These are phyloP conservation scores for Fusarium goolgardi DNA, from an alignment of 2,329 filamentous ascomycete species.

Conservation along the genomic window DNA sequence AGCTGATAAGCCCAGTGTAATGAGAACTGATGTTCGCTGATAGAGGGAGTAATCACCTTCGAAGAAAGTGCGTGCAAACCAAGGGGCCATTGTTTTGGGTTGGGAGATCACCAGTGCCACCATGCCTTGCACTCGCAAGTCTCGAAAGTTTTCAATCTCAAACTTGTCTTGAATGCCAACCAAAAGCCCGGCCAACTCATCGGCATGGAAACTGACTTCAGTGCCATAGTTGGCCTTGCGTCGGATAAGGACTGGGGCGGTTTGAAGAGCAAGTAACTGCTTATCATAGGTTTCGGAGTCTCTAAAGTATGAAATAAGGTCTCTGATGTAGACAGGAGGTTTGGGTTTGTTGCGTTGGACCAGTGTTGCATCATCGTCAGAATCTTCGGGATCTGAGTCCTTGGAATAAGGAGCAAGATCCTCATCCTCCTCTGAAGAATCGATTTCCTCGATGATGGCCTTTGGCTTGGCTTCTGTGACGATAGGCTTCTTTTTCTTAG, in stretches of 20 bases:
- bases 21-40: constrained; percentile 84
- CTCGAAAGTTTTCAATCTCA: constrained; percentile 81
- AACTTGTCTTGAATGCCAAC: constrained; percentile 87
- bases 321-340: constrained; percentile 90
- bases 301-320: constrained; percentile 81
- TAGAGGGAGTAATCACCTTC: constrained; percentile 90
- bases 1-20: constrained; percentile 82
- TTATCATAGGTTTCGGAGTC: constrained; percentile 87
- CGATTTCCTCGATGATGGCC: constrained; percentile 74
- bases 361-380: constrained; percentile 90
- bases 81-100: constrained; percentile 81
- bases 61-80: constrained; percentile 88
- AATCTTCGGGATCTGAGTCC: constrained; percentile 89
- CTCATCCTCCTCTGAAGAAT: constrained; percentile 69
- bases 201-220: constrained; percentile 85
- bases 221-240: constrained; percentile 89
- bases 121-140: constrained; percentile 81
- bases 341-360: constrained; percentile 84
- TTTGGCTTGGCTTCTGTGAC: constrained; percentile 49
- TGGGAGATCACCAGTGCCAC: constrained; percentile 82
- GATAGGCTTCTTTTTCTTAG: constrained; percentile 47
- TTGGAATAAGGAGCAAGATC: constrained; percentile 84
- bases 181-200: constrained; percentile 81
- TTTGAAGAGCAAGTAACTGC: constrained; percentile 81
- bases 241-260: constrained; percentile 83